Evolutionary conservation across 805 yeast genomes (phyloP), one percentile per base, ranked within the genome.

Genomic region (Wickerhamiella azymoides): DNA sequence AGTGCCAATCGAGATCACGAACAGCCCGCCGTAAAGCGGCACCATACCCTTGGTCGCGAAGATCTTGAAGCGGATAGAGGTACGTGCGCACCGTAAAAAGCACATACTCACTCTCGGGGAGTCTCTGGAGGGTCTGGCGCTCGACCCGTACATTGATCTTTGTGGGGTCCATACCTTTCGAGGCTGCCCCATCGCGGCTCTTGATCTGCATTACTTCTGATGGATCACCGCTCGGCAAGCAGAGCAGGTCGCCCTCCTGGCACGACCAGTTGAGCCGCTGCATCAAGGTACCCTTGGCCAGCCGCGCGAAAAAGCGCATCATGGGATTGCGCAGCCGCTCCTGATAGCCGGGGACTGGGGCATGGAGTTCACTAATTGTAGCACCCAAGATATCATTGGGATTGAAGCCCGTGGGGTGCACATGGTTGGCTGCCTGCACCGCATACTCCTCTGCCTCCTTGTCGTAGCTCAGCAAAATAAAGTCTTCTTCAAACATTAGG

Each of bases 371-470:
- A 0, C 81, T 72, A 36, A 82, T 61, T 2, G 79, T 75, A 51
- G 66, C 60, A 55, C 76, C 64, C 50, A 73, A 66, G 52, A 74
- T 71, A n/a, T 58, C 62, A 2, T 69, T 60, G 3, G 88, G 88
- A 55, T 78, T 76, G 60, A 82, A 82, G 1, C 92, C 92, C 2
- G 81, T 76, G 1, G 89, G 84, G 54, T 77, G 79, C 7, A 77
- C 76, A 17, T 77, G 70, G 3, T 71, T 62, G 3, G 77, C 73
- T 1, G 76, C 77, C 39, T 79, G 66, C 39, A 79, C 58, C 27
- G 70, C 65, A 55, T 79, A 81, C 46, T 50, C 55, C 7, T 41
- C 37, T 16, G 30, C 41, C 16, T 27, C 38, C 10, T 47, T 26
- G n/a, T 56, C 51, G 24, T 36, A 30, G 36, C 55, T 51, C 42